Evolutionary conservation across 2,329 filamentous ascomycete genomes (phyloP), one percentile per base, ranked within the genome.

Genomic region (Aspergillus brunneoviolaceus): DNA sequence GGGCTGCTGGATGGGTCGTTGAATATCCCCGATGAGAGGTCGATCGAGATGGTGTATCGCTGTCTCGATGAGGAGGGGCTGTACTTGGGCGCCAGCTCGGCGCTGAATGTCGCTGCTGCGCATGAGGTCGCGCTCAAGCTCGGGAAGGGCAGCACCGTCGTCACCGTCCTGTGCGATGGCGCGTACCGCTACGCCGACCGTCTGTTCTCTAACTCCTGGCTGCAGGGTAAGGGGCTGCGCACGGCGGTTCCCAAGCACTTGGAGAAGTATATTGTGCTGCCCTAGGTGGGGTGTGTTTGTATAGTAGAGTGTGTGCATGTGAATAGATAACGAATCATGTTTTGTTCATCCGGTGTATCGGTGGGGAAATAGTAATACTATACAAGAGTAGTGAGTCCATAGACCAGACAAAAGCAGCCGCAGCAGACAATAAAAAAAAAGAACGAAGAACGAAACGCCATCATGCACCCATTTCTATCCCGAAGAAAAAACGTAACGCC

Each of bases 171-270:
- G 49, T 96, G 92, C 72, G 95, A 99, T 74, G 95, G 95, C 61
- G 95, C 95, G n/a, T 98, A 99, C 74, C 82, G 95, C 71, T 99
- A 99, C 75, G 95, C 95, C 5, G 95, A 99, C 65, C 84, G 95
- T 39, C 76, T 99, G 63, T 99, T 99, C 80, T 96, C 91, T 50
- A 87, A 86, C 76, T 93, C 89, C 76, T 99, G 95, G 95, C 79
- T 99, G 67, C 83, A 87, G 75, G 86, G 88, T 71, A 99, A 98
- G 87, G 90, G 89, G 60, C 80, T 99, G 65, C 76, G 95, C 50
- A 85, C 81, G 29, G 88, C 92, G 49, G 89, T 99, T 74, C 95
- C 95, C 6, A 85, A 91, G 80, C 88, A 91, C 73, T 77, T 98
- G 73, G 86, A 90, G 75, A 96, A 92, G 83, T 98, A 99, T 78